A percentile compares a stretch with the other conserved stretches of the same genome.
These are phyloP conservation scores for Citrus maxima DNA, from an alignment of 345 rosid genomes.

Conservation along the genomic window DNA sequence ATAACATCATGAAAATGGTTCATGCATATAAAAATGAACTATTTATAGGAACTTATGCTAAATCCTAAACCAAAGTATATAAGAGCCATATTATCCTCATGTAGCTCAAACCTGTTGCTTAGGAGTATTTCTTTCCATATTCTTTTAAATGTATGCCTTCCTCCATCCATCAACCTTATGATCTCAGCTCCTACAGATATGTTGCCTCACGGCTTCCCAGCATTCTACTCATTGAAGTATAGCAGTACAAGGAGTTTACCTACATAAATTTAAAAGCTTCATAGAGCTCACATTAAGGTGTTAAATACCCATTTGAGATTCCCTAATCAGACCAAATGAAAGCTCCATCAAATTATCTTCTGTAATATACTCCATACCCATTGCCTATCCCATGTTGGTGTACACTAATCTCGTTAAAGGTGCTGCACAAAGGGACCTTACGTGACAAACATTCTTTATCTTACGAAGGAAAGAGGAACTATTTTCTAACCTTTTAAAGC, in stretches of 20 bases:
- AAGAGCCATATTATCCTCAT: background rate
- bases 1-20: too few relatives aligned
- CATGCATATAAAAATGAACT: too few relatives aligned
- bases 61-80: background rate
- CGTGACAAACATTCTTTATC: background rate
- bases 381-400: background rate
- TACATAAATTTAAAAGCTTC: background rate
- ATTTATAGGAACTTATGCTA: too few relatives aligned
- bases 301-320: background rate
- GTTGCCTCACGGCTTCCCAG: background rate
- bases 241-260: background rate
- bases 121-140: background rate
- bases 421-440: background rate
- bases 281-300: background rate
- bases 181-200: background rate
- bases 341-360: background rate
- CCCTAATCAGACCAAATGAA: background rate
- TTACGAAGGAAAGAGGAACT: background rate
- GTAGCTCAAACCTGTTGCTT: background rate
- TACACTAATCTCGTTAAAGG: background rate
- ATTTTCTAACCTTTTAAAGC: constrained; percentile 67
- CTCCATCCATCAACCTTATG: background rate
- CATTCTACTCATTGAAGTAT: background rate
- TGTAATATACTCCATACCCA: background rate
- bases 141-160: background rate